phyloP scores from a whole-genome alignment of 2,329 filamentous ascomycete genomes.

The Phialocephala sp. region DNA sequence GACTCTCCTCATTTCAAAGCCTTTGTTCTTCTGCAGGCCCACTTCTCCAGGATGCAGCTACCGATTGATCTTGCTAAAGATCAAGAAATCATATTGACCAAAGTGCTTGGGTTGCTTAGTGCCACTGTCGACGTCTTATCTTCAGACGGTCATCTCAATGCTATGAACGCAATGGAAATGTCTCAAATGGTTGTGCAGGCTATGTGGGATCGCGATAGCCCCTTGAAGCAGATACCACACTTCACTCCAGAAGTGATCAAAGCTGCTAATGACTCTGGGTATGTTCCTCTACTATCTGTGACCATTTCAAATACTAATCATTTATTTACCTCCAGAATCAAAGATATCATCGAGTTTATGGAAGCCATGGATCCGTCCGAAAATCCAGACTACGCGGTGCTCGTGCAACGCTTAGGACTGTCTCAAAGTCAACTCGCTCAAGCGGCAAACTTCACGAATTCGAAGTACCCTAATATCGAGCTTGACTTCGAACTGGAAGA shows the following conservation, averaged over 20 bases:
- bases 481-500: constrained; percentile 88
- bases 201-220: constrained; percentile 98
- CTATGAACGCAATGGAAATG: constrained; percentile 99
- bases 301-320: constrained; percentile 42
- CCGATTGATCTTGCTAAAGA: constrained; percentile 96
- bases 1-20: constrained; percentile 99
- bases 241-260: constrained; percentile 85
- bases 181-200: constrained; percentile 98
- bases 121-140: constrained; percentile 94
- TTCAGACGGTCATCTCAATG: constrained; percentile 94
- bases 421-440: constrained; percentile 82
- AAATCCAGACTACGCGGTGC: constrained; percentile 77
- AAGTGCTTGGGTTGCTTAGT: constrained; percentile 85
- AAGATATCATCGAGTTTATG: constrained; percentile 97
- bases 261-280: constrained; percentile 79
- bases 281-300: constrained; percentile 47
- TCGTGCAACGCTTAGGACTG: constrained; percentile 80
- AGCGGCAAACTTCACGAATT: constrained; percentile 94
- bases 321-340: constrained; percentile 62
- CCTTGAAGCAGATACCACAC: constrained; percentile 96
- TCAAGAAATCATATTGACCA: constrained; percentile 84
- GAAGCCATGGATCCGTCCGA: constrained; percentile 97
- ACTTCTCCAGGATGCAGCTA: constrained; percentile 96
- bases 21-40: constrained; percentile 94
- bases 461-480: constrained; percentile 94